Base-by-base conservation (phyloP, 768 basidiomycete species). In the Boletus subparvulus region DNA sequence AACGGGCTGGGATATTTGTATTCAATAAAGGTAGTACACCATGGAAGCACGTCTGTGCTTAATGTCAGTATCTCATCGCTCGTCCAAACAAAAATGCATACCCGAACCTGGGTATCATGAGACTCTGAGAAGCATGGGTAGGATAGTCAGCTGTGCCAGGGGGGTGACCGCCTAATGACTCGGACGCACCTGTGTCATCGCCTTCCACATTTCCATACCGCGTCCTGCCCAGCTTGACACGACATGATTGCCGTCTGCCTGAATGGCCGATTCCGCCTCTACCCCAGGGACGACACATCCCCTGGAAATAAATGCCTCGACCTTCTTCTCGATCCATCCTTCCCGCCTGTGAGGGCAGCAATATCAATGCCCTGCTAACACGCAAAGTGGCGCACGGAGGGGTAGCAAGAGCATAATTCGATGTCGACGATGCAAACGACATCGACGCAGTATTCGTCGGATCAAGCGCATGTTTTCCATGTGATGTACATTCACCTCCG, bases 101-200 rank as follows among this genome's bases (percentile, higher is more conserved):
- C 80, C 90, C 89, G 59, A 95, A 95, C 64, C 88, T 88, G 17
- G 92, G 92, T 61, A 94, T 88, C 63, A 88, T 83, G 50, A 94
- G 78, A 63, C 90, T 91, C 91, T 92, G n/a, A 6, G 52, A 17
- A 32, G 32, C 24, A n/a, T n/a, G n/a, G n/a, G n/a, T 17, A 19
- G 19, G 21, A 41, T 17, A 8, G 4, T 59, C 21, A 62, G 49
- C 10, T 4, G n/a, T n/a, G n/a, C n/a, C n/a, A n/a, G n/a, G n/a
- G n/a, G n/a, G n/a, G n/a, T n/a, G n/a, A n/a, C n/a, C n/a, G n/a
- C n/a, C n/a, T n/a, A n/a, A n/a, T n/a, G n/a, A n/a, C n/a, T n/a
- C n/a, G 19, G 61, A 56, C 74, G 24, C 47, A 86, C 90, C 82
- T 90, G 90, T 11, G 78, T 81, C 92, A 94, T 94, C 3, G 90